phyloP scores from a whole-genome alignment of 768 basidiomycete species.

The Leccinum pellstonianum region DNA sequence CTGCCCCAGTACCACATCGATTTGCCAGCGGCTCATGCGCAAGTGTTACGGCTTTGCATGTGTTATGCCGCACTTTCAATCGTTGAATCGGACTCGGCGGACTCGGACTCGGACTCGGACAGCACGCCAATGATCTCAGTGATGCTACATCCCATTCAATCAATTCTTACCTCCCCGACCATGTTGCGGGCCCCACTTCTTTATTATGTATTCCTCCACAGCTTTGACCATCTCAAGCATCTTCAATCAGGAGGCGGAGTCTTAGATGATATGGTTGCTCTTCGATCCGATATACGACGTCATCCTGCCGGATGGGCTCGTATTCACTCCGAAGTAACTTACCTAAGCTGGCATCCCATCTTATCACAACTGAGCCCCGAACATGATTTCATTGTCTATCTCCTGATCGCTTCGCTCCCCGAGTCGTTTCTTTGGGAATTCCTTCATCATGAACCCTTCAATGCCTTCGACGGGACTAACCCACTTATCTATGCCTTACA shows the following conservation, averaged over 20 bases:
- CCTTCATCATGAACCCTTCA: neutral
- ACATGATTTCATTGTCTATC: neutral
- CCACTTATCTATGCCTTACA: neutral
- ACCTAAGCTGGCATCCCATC: too few relatives aligned
- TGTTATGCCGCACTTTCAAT: neutral
- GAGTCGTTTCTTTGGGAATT: neutral
- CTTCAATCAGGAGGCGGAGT: neutral
- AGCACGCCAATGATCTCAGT: neutral
- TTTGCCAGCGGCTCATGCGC: neutral
- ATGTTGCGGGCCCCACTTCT: neutral
- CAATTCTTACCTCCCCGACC: too few relatives aligned
- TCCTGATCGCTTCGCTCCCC: neutral
- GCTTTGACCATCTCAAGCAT: neutral
- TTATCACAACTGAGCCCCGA: neutral
- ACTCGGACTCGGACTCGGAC: neutral
- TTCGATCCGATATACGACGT: neutral
- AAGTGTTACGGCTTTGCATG: neutral
- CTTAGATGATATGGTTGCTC: neutral
- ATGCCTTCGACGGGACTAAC: neutral
- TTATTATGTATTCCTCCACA: neutral
- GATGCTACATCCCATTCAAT: too few relatives aligned
- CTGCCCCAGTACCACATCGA: neutral
- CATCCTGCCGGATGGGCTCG: neutral
- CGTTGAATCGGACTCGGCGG: neutral
- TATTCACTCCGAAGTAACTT: neutral